phyloP scores from a whole-genome alignment of 768 basidiomycete species.

The Amanita rimosa region DNA sequence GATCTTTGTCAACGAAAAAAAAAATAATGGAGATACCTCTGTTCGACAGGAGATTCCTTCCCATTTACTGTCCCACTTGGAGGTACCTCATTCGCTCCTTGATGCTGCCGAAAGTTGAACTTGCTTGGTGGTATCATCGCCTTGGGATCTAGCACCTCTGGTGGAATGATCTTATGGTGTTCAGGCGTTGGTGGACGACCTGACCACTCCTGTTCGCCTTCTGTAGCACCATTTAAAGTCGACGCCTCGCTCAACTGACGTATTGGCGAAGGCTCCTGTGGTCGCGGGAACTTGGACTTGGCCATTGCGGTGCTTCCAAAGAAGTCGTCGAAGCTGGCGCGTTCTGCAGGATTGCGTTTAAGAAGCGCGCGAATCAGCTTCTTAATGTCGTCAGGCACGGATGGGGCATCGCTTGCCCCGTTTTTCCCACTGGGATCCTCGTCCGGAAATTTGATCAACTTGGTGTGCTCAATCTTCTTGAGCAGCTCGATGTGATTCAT shows the following conservation, averaged over 20 bases:
- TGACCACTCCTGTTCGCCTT: slow-evolving; percentile 20
- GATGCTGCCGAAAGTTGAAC: slow-evolving; percentile 50
- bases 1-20: neutral
- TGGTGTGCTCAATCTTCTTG: slow-evolving; percentile 86
- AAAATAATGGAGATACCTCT: neutral
- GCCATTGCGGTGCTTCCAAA: slow-evolving; percentile 72
- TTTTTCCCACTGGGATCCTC: slow-evolving; percentile 53
- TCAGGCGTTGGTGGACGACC: slow-evolving; percentile 40
- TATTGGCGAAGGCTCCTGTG: slow-evolving; percentile 24
- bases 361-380: slow-evolving; percentile 75
- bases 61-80: slow-evolving; percentile 1
- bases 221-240: slow-evolving; percentile 15
- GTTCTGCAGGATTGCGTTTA: slow-evolving; percentile 72
- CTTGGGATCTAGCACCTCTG: slow-evolving; percentile 70
- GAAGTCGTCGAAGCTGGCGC: slow-evolving; percentile 87
- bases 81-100: neutral
- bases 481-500: slow-evolving; percentile 93
- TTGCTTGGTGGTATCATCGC: slow-evolving; percentile 78
- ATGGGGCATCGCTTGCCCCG: slow-evolving; percentile 36
- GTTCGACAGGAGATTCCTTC: neutral
- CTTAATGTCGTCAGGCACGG: slow-evolving; percentile 78
- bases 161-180: slow-evolving; percentile 63
- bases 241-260: slow-evolving; percentile 14
- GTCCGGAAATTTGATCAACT: slow-evolving; percentile 90
- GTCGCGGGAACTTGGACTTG: slow-evolving; percentile 67